Percentiles rank a stretch among this genome's conserved stretches.
Conservation (phyloP, 371 early-diverging fungal species). For the Lichtheimia ramosa region DNA sequence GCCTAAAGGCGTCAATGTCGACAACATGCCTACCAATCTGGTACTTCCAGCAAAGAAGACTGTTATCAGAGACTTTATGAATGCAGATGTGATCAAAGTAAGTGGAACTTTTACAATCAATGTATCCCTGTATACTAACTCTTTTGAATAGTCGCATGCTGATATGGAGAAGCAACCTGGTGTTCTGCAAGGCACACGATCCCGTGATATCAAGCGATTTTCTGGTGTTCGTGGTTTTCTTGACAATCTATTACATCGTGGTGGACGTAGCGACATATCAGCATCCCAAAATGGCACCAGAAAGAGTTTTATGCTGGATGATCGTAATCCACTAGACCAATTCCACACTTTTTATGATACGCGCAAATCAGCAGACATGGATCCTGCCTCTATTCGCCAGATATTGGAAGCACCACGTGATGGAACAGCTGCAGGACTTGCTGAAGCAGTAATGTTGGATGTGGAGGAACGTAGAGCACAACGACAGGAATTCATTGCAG, state of each 20-base stretch:
- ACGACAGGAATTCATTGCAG: slow-evolving; percentile 55
- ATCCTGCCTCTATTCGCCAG: slow-evolving; percentile 1
- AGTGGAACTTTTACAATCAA: neutral
- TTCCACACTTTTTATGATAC: slow-evolving; percentile 18
- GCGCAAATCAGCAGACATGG: slow-evolving; percentile 1
- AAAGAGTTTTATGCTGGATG: slow-evolving; percentile 11
- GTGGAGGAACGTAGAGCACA: slow-evolving; percentile 46
- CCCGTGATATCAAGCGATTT: slow-evolving; percentile 4
- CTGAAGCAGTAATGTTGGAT: slow-evolving; percentile 33
- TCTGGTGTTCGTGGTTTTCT: slow-evolving; percentile 5
- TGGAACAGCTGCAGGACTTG: slow-evolving; percentile 20
- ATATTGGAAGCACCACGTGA: slow-evolving; percentile 10
- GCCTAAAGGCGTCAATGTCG: slow-evolving; percentile 48
- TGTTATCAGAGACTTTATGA: slow-evolving; percentile 52
- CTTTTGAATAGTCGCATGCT: too few relatives aligned
- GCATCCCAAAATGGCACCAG: slow-evolving; percentile 4
- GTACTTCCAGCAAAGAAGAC: slow-evolving; percentile 51
- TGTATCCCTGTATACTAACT: too few relatives aligned
- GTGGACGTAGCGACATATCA: neutral
- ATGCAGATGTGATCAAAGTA: slow-evolving; percentile 6
- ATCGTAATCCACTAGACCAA: slow-evolving; percentile 12
- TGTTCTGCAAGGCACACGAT: too few relatives aligned
- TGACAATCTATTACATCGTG: neutral
- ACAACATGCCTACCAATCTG: slow-evolving; percentile 37
- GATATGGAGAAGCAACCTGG: too few relatives aligned